Conservation (phyloP, 345 rosid genomes). For the Eucalyptus erythrocorys region DNA sequence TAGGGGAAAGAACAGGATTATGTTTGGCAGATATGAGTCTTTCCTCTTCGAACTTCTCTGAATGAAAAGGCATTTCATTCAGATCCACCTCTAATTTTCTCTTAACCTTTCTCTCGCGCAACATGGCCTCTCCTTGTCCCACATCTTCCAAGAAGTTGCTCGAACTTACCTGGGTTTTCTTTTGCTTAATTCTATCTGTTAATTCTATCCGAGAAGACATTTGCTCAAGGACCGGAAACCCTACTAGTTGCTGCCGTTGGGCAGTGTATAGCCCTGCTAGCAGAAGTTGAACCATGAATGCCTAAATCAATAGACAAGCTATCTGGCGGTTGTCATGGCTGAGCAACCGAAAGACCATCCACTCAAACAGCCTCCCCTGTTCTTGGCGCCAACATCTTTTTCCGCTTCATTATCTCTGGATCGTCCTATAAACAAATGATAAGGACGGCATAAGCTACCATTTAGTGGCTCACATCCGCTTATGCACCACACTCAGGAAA, state of each 20-base stretch:
- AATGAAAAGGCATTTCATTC: constrained; percentile 21
- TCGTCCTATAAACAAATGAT: constrained; percentile 13
- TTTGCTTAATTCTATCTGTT: constrained; percentile 48
- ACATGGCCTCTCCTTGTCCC: constrained; percentile 23
- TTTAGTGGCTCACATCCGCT: background rate
- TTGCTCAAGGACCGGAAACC: constrained; percentile 20
- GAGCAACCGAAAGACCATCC: constrained; percentile 24
- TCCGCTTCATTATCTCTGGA: constrained; percentile 37
- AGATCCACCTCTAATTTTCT: constrained; percentile 34
- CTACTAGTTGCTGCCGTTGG: constrained; percentile 16
- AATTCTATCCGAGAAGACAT: constrained; percentile 21
- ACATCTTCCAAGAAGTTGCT: constrained; percentile 24
- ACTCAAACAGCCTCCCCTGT: constrained; percentile 19
- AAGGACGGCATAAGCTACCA: background rate
- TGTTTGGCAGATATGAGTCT: constrained; percentile 21
- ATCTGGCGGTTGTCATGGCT: constrained; percentile 19
- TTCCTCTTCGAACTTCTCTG: constrained; percentile 10
- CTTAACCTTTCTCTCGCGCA: constrained; percentile 34
- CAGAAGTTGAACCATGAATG: constrained; percentile 16
- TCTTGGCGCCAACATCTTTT: constrained; percentile 32
- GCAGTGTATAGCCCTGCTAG: constrained; percentile 8
- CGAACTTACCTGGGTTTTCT: constrained; percentile 31
- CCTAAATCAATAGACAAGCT: constrained; percentile 16
- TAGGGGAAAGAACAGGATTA: constrained; percentile 9
- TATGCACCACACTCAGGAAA: background rate